These are phyloP conservation scores for Botrytis paeoniae DNA, from an alignment of 2,329 filamentous ascomycete species.

Conservation along the genomic window DNA sequence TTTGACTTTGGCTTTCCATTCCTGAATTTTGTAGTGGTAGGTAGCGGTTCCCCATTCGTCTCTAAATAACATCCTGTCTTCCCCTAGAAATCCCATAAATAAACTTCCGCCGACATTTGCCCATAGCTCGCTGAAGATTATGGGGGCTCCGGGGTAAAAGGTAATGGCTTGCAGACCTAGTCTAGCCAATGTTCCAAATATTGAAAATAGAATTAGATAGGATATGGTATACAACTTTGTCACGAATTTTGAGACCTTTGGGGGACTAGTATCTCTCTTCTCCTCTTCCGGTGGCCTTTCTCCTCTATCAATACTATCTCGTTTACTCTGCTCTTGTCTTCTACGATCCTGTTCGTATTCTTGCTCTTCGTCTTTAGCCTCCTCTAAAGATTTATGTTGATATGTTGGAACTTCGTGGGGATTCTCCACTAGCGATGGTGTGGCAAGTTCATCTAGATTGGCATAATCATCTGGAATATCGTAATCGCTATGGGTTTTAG, in stretches of 20 bases:
- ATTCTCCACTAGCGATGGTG: conserved; percentile 46
- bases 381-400: conserved; percentile 43
- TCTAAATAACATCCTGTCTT: conserved; percentile 74
- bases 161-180: conserved; percentile 78
- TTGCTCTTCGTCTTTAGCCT: conserved; percentile 29
- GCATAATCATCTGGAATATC: conserved; percentile 38
- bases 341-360: conserved; percentile 24
- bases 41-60: conserved; percentile 57
- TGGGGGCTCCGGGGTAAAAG: conserved; percentile 71
- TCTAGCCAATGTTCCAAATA: conserved; percentile 79
- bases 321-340: conserved; percentile 13
- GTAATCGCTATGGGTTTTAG: conserved; percentile 22
- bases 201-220: conserved; percentile 80
- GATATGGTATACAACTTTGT: conserved; percentile 70
- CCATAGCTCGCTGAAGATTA: conserved; percentile 76
- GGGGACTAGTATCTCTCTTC: conserved; percentile 17
- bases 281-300: conserved; percentile 21
- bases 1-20: conserved; percentile 37
- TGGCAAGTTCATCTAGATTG: conserved; percentile 45
- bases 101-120: conserved; percentile 81
- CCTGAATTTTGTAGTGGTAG: conserved; percentile 40
- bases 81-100: conserved; percentile 79
- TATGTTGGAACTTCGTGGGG: conserved; percentile 40
- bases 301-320: conserved; percentile 12
- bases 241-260: conserved; percentile 46